These are phyloP conservation scores for Acanthamoeba divionensis DNA, from an alignment of 208 protist genomes.

Conservation along the genomic window DNA sequence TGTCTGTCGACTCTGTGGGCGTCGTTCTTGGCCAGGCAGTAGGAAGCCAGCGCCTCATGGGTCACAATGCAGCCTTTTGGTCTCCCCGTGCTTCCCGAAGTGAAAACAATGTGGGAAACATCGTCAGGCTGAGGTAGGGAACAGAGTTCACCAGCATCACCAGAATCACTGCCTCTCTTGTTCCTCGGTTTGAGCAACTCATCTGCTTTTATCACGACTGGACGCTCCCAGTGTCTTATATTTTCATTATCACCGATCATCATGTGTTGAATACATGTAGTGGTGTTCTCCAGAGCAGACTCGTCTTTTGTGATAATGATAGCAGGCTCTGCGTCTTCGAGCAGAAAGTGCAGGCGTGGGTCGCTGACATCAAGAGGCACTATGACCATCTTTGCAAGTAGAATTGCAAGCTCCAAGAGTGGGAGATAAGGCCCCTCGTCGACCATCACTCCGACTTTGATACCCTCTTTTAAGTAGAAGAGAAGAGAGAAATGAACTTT, in stretches of 20 bases:
- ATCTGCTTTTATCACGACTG: neutral
- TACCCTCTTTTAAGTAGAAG: neutral
- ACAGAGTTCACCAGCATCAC: too few species aligned
- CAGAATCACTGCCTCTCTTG: neutral
- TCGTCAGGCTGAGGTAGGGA: too few species aligned
- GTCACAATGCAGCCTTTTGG: conserved; percentile 34
- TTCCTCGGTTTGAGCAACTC: neutral
- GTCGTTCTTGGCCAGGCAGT: conserved; percentile 18
- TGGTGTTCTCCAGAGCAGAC: neutral
- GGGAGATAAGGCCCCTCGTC: conserved; percentile 39
- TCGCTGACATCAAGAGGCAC: conserved; percentile 20
- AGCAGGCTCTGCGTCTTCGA: neutral
- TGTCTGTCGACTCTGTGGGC: neutral
- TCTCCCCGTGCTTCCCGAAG: conserved; percentile 38
- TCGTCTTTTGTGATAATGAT: conserved; percentile 36
- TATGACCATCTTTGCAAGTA: conserved; percentile 35
- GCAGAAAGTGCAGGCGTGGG: conserved; percentile 3
- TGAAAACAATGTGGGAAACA: conserved; percentile 37
- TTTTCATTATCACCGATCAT: too few species aligned
- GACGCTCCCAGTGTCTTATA: too few species aligned
- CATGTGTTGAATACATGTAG: too few species aligned
- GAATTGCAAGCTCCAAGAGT: conserved; percentile 7
- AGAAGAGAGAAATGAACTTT: neutral
- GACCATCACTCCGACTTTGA: conserved; percentile 12
- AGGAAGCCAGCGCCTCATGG: neutral